A percentile compares a stretch with the other conserved stretches of the same genome.
These are phyloP conservation scores for Toxoplasma gondii DNA, from an alignment of 169 alveolate species.

Conservation along the genomic window DNA sequence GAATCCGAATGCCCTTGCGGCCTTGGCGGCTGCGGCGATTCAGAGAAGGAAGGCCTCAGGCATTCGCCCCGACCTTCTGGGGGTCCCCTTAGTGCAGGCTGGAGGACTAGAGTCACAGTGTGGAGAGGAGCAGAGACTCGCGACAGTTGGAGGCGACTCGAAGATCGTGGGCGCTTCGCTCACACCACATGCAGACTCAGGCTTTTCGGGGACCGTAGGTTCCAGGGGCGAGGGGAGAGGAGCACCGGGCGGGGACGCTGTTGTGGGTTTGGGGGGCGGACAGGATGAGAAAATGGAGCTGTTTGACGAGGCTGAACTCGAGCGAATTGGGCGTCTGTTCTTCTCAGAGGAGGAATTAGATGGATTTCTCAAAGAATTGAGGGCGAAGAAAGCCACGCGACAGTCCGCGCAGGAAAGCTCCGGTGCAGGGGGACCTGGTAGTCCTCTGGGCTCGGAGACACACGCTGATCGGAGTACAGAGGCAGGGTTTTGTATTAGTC, in stretches of 20 bases:
- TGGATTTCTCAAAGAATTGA: neutral
- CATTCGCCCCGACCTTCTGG: neutral
- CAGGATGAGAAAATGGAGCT: neutral
- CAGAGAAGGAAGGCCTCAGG: neutral
- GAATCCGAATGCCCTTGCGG: conserved; percentile 11
- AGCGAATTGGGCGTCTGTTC: conserved; percentile 20
- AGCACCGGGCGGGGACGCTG: neutral
- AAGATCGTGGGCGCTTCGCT: neutral
- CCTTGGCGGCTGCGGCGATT: conserved; percentile 19
- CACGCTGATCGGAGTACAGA: too few relatives aligned
- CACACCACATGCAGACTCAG: neutral
- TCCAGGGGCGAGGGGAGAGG: neutral
- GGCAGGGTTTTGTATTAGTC: neutral
- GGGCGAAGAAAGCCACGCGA: neutral
- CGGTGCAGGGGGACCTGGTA: neutral
- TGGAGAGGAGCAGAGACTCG: neutral
- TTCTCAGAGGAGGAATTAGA: conserved; percentile 11
- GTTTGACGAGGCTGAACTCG: conserved; percentile 29
- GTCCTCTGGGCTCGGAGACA: neutral
- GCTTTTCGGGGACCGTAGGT: neutral
- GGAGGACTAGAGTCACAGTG: neutral
- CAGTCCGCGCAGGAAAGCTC: neutral
- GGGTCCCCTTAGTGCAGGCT: neutral
- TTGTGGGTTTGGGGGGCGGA: neutral
- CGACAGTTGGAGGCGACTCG: neutral